Base-by-base conservation (phyloP, 768 basidiomycete species). In the Amanita inopinata region DNA sequence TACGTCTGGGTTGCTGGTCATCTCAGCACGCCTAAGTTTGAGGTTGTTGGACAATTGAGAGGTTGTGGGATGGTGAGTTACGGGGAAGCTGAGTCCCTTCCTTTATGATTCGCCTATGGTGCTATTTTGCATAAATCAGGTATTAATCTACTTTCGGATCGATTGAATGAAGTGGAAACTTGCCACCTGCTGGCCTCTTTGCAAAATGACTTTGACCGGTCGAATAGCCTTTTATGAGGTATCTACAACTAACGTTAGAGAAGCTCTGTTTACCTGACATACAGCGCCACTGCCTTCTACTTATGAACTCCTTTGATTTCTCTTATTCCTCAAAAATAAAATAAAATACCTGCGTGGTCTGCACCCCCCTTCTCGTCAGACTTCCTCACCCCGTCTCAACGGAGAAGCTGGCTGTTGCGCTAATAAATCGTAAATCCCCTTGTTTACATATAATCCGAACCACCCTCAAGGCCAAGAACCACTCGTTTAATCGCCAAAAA, bases 11-110 rank as follows among this genome's bases (percentile, higher is more conserved):
- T 68, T 73, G 57, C 67, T 70, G 51, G 65, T 60, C 70, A 72
- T 72, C 43, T 59, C 60, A 54, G 59, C 52, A 57, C 53, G 60
- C 52, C 56, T 63, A 63, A 73, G 66, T 57, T 73, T 70, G 70
- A 74, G 69, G 70, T 67, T 71, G 71, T 73, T 71, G 53, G 71
- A 71, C 68, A 70, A 64, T 59, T 47, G 61, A 59, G 61, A 61
- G 58, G 61, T 57, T 60, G 62, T 62, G 64, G 62, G 62, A 54
- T 58, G 45, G 45, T 46, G 62, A 59, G 57, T 53, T 65, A 61
- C 57, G 59, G 62, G 62, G 61, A 66, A 63, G 61, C 53, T 57
- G 59, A 54, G 58, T 46, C 48, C 53, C 52, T 57, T 55, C 56
- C 62, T 71, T 66, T 72, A 69, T 67, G 61, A 63, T 65, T 60